Conservation (phyloP, 441 rosid genomes). For the Pelargonium australe region DNA sequence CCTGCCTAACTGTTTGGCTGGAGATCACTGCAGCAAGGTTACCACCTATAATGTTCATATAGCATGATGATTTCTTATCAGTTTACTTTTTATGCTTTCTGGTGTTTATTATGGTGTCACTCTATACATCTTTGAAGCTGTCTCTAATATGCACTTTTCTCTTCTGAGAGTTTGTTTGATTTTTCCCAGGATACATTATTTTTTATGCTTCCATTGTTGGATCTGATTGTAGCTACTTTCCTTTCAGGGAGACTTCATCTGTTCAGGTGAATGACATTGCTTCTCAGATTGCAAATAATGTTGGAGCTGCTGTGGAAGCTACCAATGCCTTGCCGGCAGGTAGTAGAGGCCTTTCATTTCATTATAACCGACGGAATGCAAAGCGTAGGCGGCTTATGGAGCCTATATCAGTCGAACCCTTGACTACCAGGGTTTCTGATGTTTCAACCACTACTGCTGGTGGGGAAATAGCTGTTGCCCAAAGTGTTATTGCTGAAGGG, state of each 20-base stretch:
- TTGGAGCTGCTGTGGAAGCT: conserved; percentile 79
- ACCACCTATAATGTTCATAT: conserved; percentile 9
- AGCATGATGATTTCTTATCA: conserved; percentile 1
- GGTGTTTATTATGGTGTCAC: conserved; percentile 3
- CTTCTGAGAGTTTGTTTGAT: conserved; percentile 3
- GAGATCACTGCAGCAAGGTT: conserved; percentile 99
- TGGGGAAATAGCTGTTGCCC: conserved; percentile 28
- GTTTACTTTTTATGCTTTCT: conserved; percentile 11
- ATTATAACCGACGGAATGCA: conserved; percentile 73
- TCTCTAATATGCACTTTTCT: neutral
- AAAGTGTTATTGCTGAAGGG: conserved; percentile 36
- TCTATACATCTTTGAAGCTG: conserved; percentile 4
- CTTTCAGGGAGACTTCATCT: conserved; percentile 88
- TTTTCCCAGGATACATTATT: neutral
- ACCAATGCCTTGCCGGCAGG: conserved; percentile 61
- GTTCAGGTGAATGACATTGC: conserved; percentile 95
- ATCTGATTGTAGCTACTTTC: conserved; percentile 22
- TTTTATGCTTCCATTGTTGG: conserved; percentile 11
- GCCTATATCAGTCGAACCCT: conserved; percentile 37
- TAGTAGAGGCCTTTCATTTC: conserved; percentile 58
- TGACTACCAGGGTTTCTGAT: conserved; percentile 30
- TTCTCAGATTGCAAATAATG: conserved; percentile 79
- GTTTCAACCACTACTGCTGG: conserved; percentile 30
- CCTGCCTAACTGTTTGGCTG: conserved; percentile 93
- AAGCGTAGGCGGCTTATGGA: conserved; percentile 90